A percentile compares a stretch with the other conserved stretches of the same genome.
Conservation (phyloP, 2,329 filamentous ascomycete species). For the Elsinoe arachidis region DNA sequence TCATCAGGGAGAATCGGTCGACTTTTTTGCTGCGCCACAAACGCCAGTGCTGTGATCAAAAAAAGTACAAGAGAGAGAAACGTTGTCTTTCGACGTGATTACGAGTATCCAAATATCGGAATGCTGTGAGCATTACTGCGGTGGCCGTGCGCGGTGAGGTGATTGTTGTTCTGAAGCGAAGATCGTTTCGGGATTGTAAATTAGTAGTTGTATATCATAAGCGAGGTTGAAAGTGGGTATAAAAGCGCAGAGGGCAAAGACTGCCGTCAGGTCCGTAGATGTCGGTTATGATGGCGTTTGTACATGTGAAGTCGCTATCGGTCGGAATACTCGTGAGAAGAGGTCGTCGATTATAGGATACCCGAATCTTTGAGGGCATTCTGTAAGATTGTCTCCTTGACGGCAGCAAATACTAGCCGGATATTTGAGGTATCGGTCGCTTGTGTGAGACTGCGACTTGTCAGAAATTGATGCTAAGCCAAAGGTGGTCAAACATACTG, state of each 20-base stretch:
- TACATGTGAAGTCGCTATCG: conserved; percentile 7
- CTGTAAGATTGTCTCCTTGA: conserved; percentile 97
- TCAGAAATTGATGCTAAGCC: conserved; percentile 17
- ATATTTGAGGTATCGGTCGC: conserved; percentile 98
- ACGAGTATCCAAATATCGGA: not conserved
- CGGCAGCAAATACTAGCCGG: conserved; percentile 90
- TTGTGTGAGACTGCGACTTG: conserved; percentile 69
- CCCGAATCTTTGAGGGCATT: conserved; percentile 97
- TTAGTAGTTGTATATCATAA: conserved; percentile 9
- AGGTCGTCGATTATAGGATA: conserved; percentile 62
- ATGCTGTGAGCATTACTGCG: not conserved
- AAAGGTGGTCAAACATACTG: conserved; percentile 69
- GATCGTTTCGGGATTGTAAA: not conserved
- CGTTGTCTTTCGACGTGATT: conserved; percentile 2
- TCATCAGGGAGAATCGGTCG: conserved; percentile 3
- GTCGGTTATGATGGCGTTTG: conserved; percentile 11
- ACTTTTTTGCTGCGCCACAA: conserved; percentile 11
- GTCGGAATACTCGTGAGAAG: conserved; percentile 7
- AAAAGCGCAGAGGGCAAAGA: conserved; percentile 11
- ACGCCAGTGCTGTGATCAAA: conserved; percentile 12
- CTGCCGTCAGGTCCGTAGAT: conserved; percentile 10
- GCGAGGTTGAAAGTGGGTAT: conserved; percentile 3
- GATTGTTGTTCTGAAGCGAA: not conserved
- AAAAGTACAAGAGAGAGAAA: conserved; percentile 9
- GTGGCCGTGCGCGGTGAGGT: not conserved